Base-by-base conservation (phyloP, 441 rosid species). In the Pelargonium citronellum region DNA sequence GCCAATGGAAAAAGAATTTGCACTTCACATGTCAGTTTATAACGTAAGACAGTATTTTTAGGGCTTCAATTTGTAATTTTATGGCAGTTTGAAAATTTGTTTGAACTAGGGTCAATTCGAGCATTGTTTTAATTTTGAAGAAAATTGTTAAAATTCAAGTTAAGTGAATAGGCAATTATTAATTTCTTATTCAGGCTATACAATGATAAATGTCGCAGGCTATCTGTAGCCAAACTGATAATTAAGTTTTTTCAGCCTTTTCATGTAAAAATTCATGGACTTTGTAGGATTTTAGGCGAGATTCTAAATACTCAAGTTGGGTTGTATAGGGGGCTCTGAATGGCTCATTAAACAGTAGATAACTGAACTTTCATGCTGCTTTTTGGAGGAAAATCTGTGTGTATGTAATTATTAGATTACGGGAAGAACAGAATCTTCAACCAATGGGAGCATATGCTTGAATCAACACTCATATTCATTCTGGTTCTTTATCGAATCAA, bases 91-190 rank as follows among this genome's bases (percentile, higher is more conserved):
- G 66, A 63, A 17, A 70, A 22, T 70, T 71, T 49, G 70, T 64
- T 68, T 79, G 77, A 63, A 64, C 77, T 81, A 81, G 83, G 86
- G 78, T 34, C 13, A 27, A n/a, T 73, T 83, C 57, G 19, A 66
- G 68, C 37, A 30, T 7, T 7, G 19, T 16, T 34, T 65, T 16
- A 10, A 1, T 4, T 11, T 7, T 16, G 63, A 7, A 7, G 22
- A 22, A 22, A 22, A 22, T 22, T 22, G 24, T 22, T 57, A 19
- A 57, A 22, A 57, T 57, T 16, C 24, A 6, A 57, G 63, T 22
- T 60, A 13, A 60, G 34, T 16, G 3, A 60, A 19, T 34, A 34
- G 15, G 12, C 15, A 60, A 12, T 2, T 22, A 30, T 22, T 60
- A 20, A 10, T 57, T 57, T 57, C 19, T 47, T 57, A 17, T 57